Conservation (phyloP, 2,329 filamentous ascomycete species). For the Parascedosporium putredinis region DNA sequence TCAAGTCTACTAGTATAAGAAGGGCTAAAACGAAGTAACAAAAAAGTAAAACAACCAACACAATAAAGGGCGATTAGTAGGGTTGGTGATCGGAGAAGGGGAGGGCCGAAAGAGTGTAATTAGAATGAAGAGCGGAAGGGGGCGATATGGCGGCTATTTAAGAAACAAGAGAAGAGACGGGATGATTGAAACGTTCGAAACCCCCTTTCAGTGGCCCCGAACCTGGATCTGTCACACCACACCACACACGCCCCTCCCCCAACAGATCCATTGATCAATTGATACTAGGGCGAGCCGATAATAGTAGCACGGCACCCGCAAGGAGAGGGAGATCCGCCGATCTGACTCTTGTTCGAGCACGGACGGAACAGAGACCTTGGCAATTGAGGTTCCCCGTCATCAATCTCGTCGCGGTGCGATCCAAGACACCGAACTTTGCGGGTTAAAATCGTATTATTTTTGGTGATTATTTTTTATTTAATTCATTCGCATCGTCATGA, state of each 20-base stretch:
- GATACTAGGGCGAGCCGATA: too few species aligned
- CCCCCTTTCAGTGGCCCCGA: background rate
- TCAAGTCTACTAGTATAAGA: background rate
- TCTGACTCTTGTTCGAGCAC: too few species aligned
- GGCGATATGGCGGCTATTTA: conserved; percentile 7
- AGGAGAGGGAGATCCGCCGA: too few species aligned
- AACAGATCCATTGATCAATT: background rate
- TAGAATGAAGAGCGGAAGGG: background rate
- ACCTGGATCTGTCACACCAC: conserved; percentile 1
- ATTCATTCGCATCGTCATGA: too few species aligned
- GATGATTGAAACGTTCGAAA: background rate
- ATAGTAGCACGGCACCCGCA: too few species aligned
- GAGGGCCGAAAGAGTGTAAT: background rate
- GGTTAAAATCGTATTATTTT: too few species aligned
- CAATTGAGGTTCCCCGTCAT: too few species aligned
- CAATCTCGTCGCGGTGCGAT: too few species aligned
- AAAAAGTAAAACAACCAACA: background rate
- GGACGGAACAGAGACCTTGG: too few species aligned
- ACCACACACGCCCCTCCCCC: background rate
- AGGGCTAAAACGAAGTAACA: too few species aligned
- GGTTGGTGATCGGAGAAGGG: background rate
- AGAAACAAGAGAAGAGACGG: background rate
- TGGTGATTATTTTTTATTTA: too few species aligned
- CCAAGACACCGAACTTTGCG: too few species aligned
- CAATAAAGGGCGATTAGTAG: background rate